These are phyloP conservation scores for Neonectria ditissima DNA, from an alignment of 2,329 filamentous ascomycete species.

Conservation along the genomic window DNA sequence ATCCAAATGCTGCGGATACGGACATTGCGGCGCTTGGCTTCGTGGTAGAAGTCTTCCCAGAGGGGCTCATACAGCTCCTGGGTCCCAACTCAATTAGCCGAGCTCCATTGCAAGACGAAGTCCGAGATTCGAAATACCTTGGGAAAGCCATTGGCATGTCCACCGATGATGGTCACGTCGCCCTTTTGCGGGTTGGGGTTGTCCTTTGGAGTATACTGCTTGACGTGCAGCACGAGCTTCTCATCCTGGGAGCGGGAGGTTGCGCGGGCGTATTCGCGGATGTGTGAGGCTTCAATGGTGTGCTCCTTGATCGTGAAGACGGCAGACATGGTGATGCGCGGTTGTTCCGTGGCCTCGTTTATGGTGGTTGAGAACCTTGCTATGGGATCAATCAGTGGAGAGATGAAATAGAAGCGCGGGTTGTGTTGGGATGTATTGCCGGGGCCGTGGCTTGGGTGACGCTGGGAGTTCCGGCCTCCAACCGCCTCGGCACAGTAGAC, in stretches of 20 bases:
- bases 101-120: background rate
- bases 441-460: background rate
- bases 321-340: constrained; percentile 34
- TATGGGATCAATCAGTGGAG: background rate
- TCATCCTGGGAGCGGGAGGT: constrained; percentile 81
- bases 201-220: constrained; percentile 86
- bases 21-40: constrained; percentile 69
- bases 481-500: background rate
- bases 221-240: constrained; percentile 78
- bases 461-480: background rate
- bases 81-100: background rate
- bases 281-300: constrained; percentile 78
- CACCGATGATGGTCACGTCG: constrained; percentile 86
- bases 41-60: constrained; percentile 82
- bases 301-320: constrained; percentile 79
- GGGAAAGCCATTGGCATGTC: constrained; percentile 92
- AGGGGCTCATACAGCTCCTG: constrained; percentile 93
- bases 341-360: background rate
- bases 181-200: constrained; percentile 76
- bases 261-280: constrained; percentile 83
- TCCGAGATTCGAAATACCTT: constrained; percentile 68
- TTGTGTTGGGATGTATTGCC: background rate
- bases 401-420: background rate
- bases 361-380: background rate
- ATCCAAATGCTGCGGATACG: constrained; percentile 89